phyloP scores from a whole-genome alignment of 371 early-diverging fungal species.

The Saksenaea oblongispora region DNA sequence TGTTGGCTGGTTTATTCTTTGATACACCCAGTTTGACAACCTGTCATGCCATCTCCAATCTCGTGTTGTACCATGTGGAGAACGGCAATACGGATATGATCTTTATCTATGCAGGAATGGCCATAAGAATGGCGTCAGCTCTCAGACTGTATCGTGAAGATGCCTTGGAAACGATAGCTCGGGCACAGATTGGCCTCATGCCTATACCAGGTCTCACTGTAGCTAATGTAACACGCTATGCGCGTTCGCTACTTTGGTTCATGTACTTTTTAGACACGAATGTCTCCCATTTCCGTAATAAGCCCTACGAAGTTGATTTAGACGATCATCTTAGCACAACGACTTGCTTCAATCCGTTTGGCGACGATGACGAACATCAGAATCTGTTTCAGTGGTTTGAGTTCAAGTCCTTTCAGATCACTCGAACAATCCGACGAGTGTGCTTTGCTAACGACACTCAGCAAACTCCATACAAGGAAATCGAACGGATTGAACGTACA shows the following conservation, averaged over 20 bases:
- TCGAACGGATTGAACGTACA: slow-evolving; percentile 39
- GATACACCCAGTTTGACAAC: slow-evolving; percentile 37
- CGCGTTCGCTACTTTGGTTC: slow-evolving; percentile 42
- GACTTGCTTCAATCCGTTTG: slow-evolving; percentile 21
- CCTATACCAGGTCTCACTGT: slow-evolving; percentile 9
- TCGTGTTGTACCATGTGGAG: slow-evolving; percentile 49
- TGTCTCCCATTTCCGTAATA: slow-evolving; percentile 45
- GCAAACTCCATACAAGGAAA: slow-evolving; percentile 33
- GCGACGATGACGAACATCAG: slow-evolving; percentile 26
- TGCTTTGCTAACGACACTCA: slow-evolving; percentile 37
- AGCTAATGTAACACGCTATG: slow-evolving; percentile 20
- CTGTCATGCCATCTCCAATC: slow-evolving; percentile 43
- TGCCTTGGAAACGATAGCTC: slow-evolving; percentile 18
- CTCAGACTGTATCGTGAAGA: slow-evolving; percentile 39
- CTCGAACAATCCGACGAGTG: slow-evolving; percentile 44
- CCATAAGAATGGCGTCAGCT: slow-evolving; percentile 41
- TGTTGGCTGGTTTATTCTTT: slow-evolving; percentile 39
- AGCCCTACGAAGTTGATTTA: slow-evolving; percentile 43
- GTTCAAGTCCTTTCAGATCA: slow-evolving; percentile 41
- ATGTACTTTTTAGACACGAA: slow-evolving; percentile 48
- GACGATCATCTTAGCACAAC: slow-evolving; percentile 30
- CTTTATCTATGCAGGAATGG: slow-evolving; percentile 50
- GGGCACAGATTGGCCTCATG: slow-evolving; percentile 12
- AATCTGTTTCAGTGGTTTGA: slow-evolving; percentile 36
- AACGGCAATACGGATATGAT: slow-evolving; percentile 44